A percentile compares a stretch with the other conserved stretches of the same genome.
phyloP scores from a whole-genome alignment of 331 rosid species.

The Pyracantha coccinea region DNA sequence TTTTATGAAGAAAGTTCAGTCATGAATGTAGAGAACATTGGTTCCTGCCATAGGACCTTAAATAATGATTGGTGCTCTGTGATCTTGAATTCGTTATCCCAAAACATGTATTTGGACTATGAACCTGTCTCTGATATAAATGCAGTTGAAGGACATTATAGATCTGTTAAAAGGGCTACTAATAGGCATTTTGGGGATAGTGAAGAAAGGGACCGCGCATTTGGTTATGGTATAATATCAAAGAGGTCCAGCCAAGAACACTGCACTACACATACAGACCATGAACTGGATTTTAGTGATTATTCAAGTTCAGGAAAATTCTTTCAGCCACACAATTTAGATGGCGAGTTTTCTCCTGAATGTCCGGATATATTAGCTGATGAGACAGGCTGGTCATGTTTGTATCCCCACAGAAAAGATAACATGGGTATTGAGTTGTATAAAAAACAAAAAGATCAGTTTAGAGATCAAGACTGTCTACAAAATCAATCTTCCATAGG shows the following conservation, averaged over 20 bases:
- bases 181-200: slow-evolving; percentile 10
- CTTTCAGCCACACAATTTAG: slow-evolving; percentile 21
- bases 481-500: slow-evolving; percentile 12
- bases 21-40: slow-evolving; percentile 17
- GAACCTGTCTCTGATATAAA: slow-evolving; percentile 25
- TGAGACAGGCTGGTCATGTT: slow-evolving; percentile 28
- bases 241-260: slow-evolving; percentile 26
- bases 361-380: slow-evolving; percentile 24
- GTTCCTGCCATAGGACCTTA: slow-evolving; percentile 24
- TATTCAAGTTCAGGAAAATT: slow-evolving; percentile 20
- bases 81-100: slow-evolving; percentile 28
- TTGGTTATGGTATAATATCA: slow-evolving; percentile 19
- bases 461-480: slow-evolving; percentile 20
- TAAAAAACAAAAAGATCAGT: slow-evolving; percentile 22
- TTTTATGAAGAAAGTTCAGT: slow-evolving; percentile 31
- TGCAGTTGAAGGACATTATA: slow-evolving; percentile 26
- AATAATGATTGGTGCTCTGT: slow-evolving; percentile 26
- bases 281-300: slow-evolving; percentile 23
- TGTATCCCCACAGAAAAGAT: slow-evolving; percentile 19
- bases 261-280: slow-evolving; percentile 23
- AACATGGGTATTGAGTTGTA: slow-evolving; percentile 13
- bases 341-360: slow-evolving; percentile 18
- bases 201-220: slow-evolving; percentile 28
- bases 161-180: slow-evolving; percentile 22
- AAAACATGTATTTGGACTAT: slow-evolving; percentile 26